Evolutionary conservation across 169 alveolate species (phyloP), one percentile per base, ranked within the genome.

Genomic region (Babesia bigemina): DNA sequence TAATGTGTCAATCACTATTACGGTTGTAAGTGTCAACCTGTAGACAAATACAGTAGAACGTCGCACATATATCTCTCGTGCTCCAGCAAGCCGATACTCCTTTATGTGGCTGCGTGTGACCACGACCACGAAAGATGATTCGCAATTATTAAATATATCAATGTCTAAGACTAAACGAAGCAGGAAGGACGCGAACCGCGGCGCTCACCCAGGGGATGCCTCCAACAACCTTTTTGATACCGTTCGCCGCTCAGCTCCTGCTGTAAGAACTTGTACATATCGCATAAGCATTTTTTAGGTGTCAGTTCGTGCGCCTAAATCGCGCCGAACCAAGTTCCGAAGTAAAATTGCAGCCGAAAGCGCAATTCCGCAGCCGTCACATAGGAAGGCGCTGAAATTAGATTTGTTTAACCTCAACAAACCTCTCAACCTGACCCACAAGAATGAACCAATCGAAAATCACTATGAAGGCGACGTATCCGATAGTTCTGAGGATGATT

Each of bases 381-480:
- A 72, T 67, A 70, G 76, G 49, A 70, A 60, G 61, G 36, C 77
- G 28, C 72, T 62, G 29, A 81, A 81, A 47, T 59, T 81, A 24
- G 77, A 81, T 14, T 33, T 81, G n/a, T 81, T 47, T 65, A 65
- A 81, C 72, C 66, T 81, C 48, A 81, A 81, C 53, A 66, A 72
- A 24, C 77, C 77, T 0, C 26, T 81, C 1, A 26, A 45, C 24
- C 74, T 81, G 26, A 81, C 88, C 4, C 88, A 81, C 22, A 81
- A 72, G 48, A 44, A 72, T 48, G 69, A 63, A 33, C 88, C 88
- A 22, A 63, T 81, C 16, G 88, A 81, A 33, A 60, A 81, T 14
- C 79, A 81, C 72, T 81, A 65, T 69, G 88, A 81, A 57, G 75
- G 69, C 61, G 83, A 66, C 26, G 19, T 67, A 14, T 71, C 75